Base-by-base conservation (phyloP, 768 basidiomycete genomes). In the Asterophora lycoperdoides region DNA sequence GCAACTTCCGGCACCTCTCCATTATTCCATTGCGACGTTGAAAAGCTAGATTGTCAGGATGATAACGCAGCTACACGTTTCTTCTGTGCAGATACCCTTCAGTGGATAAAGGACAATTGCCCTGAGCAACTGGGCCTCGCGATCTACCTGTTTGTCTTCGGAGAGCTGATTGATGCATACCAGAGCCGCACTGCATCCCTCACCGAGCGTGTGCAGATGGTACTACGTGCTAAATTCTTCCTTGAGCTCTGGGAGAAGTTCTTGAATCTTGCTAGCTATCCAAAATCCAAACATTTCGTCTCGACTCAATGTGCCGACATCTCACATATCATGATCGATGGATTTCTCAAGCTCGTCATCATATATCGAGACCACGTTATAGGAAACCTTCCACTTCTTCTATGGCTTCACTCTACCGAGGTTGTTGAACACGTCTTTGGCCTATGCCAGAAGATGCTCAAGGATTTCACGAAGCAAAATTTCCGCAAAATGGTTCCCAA, bases 1-100 rank as follows among this genome's bases (percentile, higher is more conserved):
- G 63, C 62, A 0, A 39, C 40, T 33, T 49, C 50, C 4, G 42
- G 47, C 0, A 46, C 42, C 9, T 44, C 52, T 1, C 62, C 66
- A 0, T 42, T 67, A 3, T 67, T 41, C 44, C 37, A 47, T 15
- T 59, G 57, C 1, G 67, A 70, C 50, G 67, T 77, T 1, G 65
- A 69, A 14, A 67, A 67, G n/a, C 23, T 73, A 0, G 73, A 78
- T 45, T 53, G 65, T 0, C 73, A 78, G 60, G 76, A 77, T 55
- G 72, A 78, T 52, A 62, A 58, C 49, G 74, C 74, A 0, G 75
- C 74, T 0, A 46, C 64, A 3, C 63, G 69, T 0, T 52, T 76
- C 0, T 73, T 75, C 48, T 74, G 68, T 5, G 66, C 68, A 0
- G 49, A 52, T 3, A 54, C 59, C 0, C 57, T 76, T 1, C 28